Conservation (phyloP, 2,329 filamentous ascomycete genomes). For the Penicillium sp. region DNA sequence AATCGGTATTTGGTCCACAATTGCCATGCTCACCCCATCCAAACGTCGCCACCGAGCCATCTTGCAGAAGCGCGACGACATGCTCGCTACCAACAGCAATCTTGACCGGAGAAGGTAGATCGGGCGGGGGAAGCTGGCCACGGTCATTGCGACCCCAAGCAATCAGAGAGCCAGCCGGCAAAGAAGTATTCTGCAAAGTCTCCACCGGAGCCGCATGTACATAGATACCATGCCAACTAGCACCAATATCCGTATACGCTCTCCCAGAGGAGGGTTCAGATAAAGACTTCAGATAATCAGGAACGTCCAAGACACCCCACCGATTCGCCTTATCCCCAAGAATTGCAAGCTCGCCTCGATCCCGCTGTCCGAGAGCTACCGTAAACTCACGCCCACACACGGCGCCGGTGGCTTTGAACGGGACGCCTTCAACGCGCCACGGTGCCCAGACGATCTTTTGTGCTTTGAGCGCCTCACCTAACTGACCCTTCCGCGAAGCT, state of each 20-base stretch:
- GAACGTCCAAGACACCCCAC: conserved; percentile 61
- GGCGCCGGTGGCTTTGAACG: conserved; percentile 63
- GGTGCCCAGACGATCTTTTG: conserved; percentile 57
- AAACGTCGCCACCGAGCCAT: conserved; percentile 73
- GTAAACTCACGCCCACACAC: conserved; percentile 86
- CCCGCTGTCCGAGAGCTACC: conserved; percentile 59
- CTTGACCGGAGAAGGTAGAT: conserved; percentile 56
- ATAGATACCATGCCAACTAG: conserved; percentile 81
- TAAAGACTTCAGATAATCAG: conserved; percentile 31
- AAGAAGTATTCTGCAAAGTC: conserved; percentile 25
- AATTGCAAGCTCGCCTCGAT: conserved; percentile 60
- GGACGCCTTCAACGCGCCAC: conserved; percentile 56
- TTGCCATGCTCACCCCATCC: conserved; percentile 99
- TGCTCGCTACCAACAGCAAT: conserved; percentile 92
- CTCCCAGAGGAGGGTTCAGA: not conserved
- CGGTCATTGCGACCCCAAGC: conserved; percentile 85
- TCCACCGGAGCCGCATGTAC: conserved; percentile 49
- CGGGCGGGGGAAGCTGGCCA: conserved; percentile 68
- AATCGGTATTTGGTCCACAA: conserved; percentile 67
- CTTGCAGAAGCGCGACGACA: conserved; percentile 65
- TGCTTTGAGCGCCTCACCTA: conserved; percentile 57
- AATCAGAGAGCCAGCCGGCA: conserved; percentile 46
- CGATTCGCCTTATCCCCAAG: conserved; percentile 67
- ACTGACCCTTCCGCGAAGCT: conserved; percentile 77
- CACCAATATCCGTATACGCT: conserved; percentile 53